Conservation (phyloP, 768 basidiomycete genomes). For the Cantharellus cinnabarinus region DNA sequence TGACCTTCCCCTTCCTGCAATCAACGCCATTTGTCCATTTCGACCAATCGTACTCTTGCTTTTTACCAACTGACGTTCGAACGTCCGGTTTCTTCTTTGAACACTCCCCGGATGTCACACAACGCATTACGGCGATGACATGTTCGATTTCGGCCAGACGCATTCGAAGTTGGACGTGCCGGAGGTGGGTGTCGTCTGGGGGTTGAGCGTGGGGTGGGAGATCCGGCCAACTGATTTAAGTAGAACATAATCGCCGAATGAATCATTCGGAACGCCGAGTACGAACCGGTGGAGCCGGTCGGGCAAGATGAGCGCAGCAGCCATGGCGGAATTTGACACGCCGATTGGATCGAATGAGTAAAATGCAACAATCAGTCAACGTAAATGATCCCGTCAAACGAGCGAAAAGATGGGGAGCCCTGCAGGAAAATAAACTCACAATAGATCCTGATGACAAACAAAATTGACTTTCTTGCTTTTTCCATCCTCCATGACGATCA, state of each 20-base stretch:
- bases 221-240: conserved; percentile 14
- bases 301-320: too few species aligned
- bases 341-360: too few species aligned
- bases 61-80: background rate
- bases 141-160: conserved; percentile 22
- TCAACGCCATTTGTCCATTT: conserved; percentile 8
- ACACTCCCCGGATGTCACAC: background rate
- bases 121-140: conserved; percentile 14
- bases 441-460: conserved; percentile 16
- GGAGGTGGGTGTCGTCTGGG: conserved; percentile 16
- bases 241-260: background rate
- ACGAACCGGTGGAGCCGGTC: too few species aligned
- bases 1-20: conserved; percentile 6
- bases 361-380: too few species aligned
- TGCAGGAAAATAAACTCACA: conserved; percentile 9
- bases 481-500: conserved; percentile 11
- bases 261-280: too few species aligned
- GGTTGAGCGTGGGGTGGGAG: conserved; percentile 14
- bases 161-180: conserved; percentile 17
- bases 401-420: too few species aligned
- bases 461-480: conserved; percentile 16
- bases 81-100: background rate
- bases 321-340: too few species aligned
- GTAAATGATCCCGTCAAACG: too few species aligned
- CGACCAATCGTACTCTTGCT: conserved; percentile 5